These are phyloP conservation scores for Theileria parva DNA, from an alignment of 169 alveolate genomes.

Conservation along the genomic window DNA sequence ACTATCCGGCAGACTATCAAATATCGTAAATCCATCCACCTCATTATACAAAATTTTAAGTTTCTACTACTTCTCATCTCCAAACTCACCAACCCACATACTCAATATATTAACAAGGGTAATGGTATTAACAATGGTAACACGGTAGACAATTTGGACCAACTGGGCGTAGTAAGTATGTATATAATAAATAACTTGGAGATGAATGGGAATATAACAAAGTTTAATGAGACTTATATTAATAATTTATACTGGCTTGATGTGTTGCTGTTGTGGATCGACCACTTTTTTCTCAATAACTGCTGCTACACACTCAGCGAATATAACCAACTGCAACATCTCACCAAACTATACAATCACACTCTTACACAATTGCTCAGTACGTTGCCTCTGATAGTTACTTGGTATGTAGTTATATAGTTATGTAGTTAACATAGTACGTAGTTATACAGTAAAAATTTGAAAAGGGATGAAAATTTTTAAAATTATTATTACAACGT, in stretches of 20 bases:
- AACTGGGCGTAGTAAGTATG: neutral
- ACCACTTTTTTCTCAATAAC: slow-evolving; percentile 22
- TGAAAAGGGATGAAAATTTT: neutral
- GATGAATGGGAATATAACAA: neutral
- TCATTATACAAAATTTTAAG: slow-evolving; percentile 53
- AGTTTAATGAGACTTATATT: slow-evolving; percentile 26
- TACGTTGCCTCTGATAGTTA: neutral
- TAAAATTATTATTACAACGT: neutral
- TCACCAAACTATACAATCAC: neutral
- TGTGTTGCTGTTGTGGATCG: slow-evolving; percentile 43
- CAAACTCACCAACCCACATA: neutral
- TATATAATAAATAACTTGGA: neutral
- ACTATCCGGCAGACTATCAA: slow-evolving; percentile 24
- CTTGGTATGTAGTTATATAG: no score
- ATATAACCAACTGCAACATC: slow-evolving; percentile 13
- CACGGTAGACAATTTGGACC: neutral
- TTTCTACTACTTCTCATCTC: slow-evolving; percentile 25
- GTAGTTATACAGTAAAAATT: no score
- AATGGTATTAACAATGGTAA: no score
- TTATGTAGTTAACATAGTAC: no score
- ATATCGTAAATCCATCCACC: slow-evolving; percentile 21
- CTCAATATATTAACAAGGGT: neutral
- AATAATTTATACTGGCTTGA: slow-evolving; percentile 67
- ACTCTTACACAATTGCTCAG: neutral
- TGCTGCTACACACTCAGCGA: slow-evolving; percentile 48